phyloP scores from a whole-genome alignment of 1,139 yeast species.

The Pichia cactophila region DNA sequence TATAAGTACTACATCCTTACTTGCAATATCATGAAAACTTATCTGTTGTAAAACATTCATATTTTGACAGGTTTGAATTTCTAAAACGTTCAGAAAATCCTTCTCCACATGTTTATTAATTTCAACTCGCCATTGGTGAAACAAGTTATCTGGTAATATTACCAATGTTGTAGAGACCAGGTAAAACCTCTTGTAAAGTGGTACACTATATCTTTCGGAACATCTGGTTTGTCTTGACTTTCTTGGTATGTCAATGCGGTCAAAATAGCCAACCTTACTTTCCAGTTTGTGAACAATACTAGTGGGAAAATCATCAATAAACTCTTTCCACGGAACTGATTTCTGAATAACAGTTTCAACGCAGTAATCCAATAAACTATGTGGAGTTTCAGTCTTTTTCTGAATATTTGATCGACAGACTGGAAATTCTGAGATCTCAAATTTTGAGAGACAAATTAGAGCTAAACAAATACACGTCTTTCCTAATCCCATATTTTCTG shows the following conservation, averaged over 20 bases:
- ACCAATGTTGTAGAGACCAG: constrained; percentile 50
- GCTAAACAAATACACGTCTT: constrained; percentile 63
- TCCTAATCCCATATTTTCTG: constrained; percentile 75
- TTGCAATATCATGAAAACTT: constrained; percentile 31
- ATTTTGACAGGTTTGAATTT: constrained; percentile 18
- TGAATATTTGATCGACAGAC: not conserved
- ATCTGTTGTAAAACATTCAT: constrained; percentile 19
- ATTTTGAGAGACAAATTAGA: constrained; percentile 47
- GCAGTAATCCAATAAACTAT: constrained; percentile 37
- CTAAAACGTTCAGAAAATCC: constrained; percentile 32
- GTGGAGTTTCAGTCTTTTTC: constrained; percentile 16
- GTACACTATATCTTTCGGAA: constrained; percentile 12
- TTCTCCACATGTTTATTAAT: constrained; percentile 45
- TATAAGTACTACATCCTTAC: constrained; percentile 47
- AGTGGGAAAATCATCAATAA: constrained; percentile 37
- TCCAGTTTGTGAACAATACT: constrained; percentile 33
- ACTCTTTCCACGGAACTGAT: constrained; percentile 54
- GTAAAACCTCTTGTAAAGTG: constrained; percentile 21
- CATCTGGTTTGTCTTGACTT: constrained; percentile 2
- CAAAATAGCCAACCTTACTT: constrained; percentile 39
- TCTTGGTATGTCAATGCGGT: constrained; percentile 23
- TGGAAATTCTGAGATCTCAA: constrained; percentile 44
- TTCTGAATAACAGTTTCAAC: constrained; percentile 34
- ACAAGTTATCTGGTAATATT: constrained; percentile 59
- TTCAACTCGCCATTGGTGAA: constrained; percentile 60